These are phyloP conservation scores for Trichophyton rubrum DNA, from an alignment of 2,329 filamentous ascomycete genomes.

Conservation along the genomic window DNA sequence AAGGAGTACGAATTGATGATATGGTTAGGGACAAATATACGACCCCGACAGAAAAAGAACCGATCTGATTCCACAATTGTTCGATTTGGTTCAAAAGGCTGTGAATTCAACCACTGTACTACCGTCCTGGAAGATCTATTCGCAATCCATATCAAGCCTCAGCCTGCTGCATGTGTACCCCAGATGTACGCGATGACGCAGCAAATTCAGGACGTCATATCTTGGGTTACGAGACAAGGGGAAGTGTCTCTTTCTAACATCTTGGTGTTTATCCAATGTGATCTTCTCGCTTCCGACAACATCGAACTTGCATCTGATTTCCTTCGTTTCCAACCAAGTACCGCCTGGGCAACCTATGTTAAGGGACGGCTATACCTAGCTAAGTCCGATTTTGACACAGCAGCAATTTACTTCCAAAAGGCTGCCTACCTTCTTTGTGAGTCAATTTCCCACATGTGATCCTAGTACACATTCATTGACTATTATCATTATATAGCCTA, in stretches of 20 bases:
- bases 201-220: constrained; percentile 33
- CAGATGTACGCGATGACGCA: constrained; percentile 33
- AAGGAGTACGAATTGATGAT: constrained; percentile 58
- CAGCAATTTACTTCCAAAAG: constrained; percentile 65
- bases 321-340: constrained; percentile 50
- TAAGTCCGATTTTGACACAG: constrained; percentile 58
- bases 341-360: constrained; percentile 58
- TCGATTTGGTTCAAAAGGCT: constrained; percentile 12
- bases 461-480: constrained; percentile 1
- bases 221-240: constrained; percentile 40
- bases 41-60: constrained; percentile 22
- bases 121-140: constrained; percentile 36
- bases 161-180: constrained; percentile 27
- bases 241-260: constrained; percentile 45
- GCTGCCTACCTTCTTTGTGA: constrained; percentile 72
- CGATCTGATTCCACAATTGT: constrained; percentile 18
- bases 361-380: constrained; percentile 68
- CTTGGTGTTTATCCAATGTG: constrained; percentile 54
- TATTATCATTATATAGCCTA: constrained; percentile 22
- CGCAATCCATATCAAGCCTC: constrained; percentile 32
- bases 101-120: constrained; percentile 15
- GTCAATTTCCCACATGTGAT: constrained; percentile 23
- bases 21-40: constrained; percentile 44
- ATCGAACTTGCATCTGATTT: constrained; percentile 54
- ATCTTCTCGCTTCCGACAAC: constrained; percentile 55